Evolutionary conservation across 306 rosid species (phyloP).

Genomic region (Quercus aquifolioides): DNA sequence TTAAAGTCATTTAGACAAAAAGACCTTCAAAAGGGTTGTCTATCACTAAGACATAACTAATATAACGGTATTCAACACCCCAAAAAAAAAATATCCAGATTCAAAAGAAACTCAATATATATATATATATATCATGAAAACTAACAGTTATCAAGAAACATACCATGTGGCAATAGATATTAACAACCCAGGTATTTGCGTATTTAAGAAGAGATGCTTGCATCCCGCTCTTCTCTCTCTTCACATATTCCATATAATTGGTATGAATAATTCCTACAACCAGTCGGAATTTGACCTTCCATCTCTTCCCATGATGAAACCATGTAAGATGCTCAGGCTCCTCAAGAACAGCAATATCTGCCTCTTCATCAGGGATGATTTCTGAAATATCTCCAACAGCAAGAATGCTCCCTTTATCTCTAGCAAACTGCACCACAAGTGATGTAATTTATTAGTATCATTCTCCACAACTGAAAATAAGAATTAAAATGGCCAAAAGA

Average conservation of each 20-base stretch:
- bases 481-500: background rate
- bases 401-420: constrained; percentile 92
- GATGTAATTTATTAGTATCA: constrained; percentile 21
- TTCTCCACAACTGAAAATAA: background rate
- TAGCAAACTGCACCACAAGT: constrained; percentile 56
- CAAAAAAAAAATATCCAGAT: background rate
- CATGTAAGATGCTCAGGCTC: constrained; percentile 98
- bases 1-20: too few relatives aligned
- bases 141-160: constrained; percentile 12
- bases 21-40: too few relatives aligned
- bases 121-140: background rate
- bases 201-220: constrained; percentile 70
- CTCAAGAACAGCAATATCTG: constrained; percentile 94
- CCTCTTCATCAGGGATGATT: constrained; percentile 65
- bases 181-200: constrained; percentile 82
- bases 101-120: background rate
- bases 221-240: constrained; percentile 89
- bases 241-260: constrained; percentile 93
- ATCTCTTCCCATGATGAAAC: constrained; percentile 97
- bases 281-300: constrained; percentile 79
- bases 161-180: constrained; percentile 94
- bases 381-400: constrained; percentile 94
- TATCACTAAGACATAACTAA: too few relatives aligned
- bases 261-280: constrained; percentile 93
- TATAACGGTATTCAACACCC: background rate